Evolutionary conservation across 371 early-diverging fungal genomes (phyloP).

Genomic region (Mitosporidium daphniae): DNA sequence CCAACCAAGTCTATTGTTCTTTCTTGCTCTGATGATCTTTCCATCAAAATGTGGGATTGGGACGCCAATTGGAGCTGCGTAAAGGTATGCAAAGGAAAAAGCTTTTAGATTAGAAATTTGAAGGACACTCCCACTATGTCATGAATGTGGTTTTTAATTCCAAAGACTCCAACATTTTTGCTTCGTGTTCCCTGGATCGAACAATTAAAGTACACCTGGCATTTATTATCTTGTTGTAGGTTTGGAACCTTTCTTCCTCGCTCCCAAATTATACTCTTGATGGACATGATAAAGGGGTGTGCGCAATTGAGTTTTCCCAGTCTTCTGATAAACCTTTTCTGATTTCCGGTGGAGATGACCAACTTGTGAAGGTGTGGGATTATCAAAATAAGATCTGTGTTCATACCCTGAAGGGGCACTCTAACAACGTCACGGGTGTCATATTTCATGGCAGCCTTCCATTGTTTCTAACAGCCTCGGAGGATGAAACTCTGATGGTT

Average conservation of each 20-base stretch:
- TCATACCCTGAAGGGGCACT: constrained; percentile 80
- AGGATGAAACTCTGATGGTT: constrained; percentile 77
- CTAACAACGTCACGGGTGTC: constrained; percentile 69
- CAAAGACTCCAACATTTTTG: constrained; percentile 81
- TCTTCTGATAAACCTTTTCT: constrained; percentile 76
- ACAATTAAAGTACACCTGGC: constrained; percentile 26
- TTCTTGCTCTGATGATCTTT: constrained; percentile 83
- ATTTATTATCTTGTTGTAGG: constrained; percentile 8
- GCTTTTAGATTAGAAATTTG: constrained; percentile 21
- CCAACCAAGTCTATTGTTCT: constrained; percentile 61
- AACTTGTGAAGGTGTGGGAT: constrained; percentile 81
- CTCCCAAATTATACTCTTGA: constrained; percentile 61
- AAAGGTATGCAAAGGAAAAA: constrained; percentile 13
- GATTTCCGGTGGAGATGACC: constrained; percentile 59
- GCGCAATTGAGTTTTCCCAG: constrained; percentile 63
- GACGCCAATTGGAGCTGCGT: constrained; percentile 82
- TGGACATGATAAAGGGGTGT: constrained; percentile 72
- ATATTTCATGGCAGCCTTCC: constrained; percentile 86
- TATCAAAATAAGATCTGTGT: constrained; percentile 92
- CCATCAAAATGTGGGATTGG: constrained; percentile 94
- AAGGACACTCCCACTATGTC: constrained; percentile 89
- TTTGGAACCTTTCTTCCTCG: constrained; percentile 40
- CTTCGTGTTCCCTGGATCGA: constrained; percentile 54
- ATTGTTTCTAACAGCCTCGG: constrained; percentile 67
- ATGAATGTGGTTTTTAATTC: constrained; percentile 85